Evolutionary conservation across 306 rosid genomes (phyloP).

Genomic region (Macrotyloma uniflorum): DNA sequence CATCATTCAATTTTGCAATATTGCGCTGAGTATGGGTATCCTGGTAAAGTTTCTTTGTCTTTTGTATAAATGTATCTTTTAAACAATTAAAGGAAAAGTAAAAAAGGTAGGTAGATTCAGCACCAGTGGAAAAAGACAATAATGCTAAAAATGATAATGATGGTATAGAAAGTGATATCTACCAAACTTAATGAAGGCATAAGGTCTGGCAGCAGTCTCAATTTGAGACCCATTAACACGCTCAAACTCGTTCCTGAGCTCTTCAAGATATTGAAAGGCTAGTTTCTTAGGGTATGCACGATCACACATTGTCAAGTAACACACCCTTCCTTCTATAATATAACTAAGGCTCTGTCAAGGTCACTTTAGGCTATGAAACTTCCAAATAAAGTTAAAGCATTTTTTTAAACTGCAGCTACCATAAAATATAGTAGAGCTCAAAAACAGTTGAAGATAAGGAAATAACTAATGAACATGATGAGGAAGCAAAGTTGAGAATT

Average conservation of each 20-base stretch:
- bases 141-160: slow-evolving; percentile 18
- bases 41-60: slow-evolving; percentile 97
- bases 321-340: slow-evolving; percentile 93
- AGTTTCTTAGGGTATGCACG: slow-evolving; percentile 99
- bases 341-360: slow-evolving; percentile 80
- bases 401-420: not conserved
- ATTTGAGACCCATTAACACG: slow-evolving; percentile 90
- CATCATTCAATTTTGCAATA: slow-evolving; percentile 96
- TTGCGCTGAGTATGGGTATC: slow-evolving; percentile 97
- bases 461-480: not conserved
- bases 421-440: not conserved
- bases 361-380: slow-evolving; percentile 30
- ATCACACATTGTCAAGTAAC: slow-evolving; percentile 99
- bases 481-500: slow-evolving; percentile 8
- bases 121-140: slow-evolving; percentile 6
- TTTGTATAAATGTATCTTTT: slow-evolving; percentile 92
- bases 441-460: slow-evolving; percentile 14
- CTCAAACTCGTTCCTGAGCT: slow-evolving; percentile 94
- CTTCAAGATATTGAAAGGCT: slow-evolving; percentile 99
- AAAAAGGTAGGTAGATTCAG: slow-evolving; percentile 34
- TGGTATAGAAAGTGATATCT: slow-evolving; percentile 33
- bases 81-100: slow-evolving; percentile 39
- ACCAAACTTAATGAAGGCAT: slow-evolving; percentile 99
- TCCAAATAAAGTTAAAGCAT: slow-evolving; percentile 24
- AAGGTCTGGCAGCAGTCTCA: slow-evolving; percentile 99